These are phyloP conservation scores for Hypoxylon sp. DNA, from an alignment of 2,329 filamentous ascomycete genomes.

Conservation along the genomic window DNA sequence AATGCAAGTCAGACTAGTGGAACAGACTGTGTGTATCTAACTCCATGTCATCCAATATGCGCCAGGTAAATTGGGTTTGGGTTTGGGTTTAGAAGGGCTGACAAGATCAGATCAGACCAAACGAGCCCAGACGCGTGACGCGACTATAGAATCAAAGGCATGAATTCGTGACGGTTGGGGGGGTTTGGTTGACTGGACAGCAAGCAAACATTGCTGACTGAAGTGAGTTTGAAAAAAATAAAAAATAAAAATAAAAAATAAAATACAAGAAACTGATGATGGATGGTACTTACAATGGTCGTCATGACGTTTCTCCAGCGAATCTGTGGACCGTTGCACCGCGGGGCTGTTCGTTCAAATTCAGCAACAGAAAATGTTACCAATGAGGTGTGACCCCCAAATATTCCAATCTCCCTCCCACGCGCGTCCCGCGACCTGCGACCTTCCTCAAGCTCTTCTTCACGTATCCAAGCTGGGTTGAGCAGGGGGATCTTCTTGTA, in stretches of 20 bases:
- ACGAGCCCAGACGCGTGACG: constrained; percentile 29
- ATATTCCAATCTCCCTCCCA: constrained; percentile 35
- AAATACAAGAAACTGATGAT: constrained; percentile 12
- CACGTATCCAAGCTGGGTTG: constrained; percentile 30
- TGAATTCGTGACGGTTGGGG: too few species aligned
- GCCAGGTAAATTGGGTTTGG: constrained; percentile 7
- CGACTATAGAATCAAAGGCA: constrained; percentile 15
- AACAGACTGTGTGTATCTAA: constrained; percentile 12
- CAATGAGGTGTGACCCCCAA: constrained; percentile 29
- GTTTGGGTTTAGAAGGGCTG: constrained; percentile 5
- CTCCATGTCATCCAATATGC: constrained; percentile 2
- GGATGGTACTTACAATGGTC: constrained; percentile 48
- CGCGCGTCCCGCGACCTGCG: constrained; percentile 28
- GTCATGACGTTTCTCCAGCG: constrained; percentile 43
- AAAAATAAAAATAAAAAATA: constrained; percentile 19
- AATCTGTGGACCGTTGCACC: constrained; percentile 32
- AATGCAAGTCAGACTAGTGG: constrained; percentile 35
- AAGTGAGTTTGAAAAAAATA: constrained; percentile 2
- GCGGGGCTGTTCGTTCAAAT: constrained; percentile 27
- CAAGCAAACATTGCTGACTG: background rate
- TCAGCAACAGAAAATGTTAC: background rate
- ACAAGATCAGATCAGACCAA: too few species aligned
- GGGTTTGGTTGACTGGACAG: constrained; percentile 1
- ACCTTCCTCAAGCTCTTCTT: constrained; percentile 21
- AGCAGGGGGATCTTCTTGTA: constrained; percentile 31